A percentile compares a stretch with the other conserved stretches of the same genome.
Evolutionary conservation across 2,329 filamentous ascomycete species (phyloP).

Genomic region (Cercospora sp.): DNA sequence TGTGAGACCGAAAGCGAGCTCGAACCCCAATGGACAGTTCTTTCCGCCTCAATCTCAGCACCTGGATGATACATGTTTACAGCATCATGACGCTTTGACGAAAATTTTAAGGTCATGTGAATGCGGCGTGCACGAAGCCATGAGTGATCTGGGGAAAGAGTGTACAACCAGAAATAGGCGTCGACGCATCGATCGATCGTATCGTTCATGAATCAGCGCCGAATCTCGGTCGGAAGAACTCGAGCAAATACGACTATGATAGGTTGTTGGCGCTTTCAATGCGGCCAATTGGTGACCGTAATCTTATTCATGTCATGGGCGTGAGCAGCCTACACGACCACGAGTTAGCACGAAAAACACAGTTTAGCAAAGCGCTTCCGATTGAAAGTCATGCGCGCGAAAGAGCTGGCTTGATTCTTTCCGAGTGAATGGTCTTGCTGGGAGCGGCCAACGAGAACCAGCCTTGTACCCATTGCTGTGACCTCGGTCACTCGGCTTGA

Average conservation of each 20-base stretch:
- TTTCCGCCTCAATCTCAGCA: background rate
- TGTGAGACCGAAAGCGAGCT: conserved; percentile 1
- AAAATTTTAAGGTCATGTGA: background rate
- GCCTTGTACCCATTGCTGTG: background rate
- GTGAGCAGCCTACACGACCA: background rate
- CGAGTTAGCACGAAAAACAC: background rate
- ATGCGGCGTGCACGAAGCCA: background rate
- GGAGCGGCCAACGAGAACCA: background rate
- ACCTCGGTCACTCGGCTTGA: background rate
- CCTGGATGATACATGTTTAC: background rate
- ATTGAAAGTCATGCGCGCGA: background rate
- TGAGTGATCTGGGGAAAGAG: background rate
- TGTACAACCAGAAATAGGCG: background rate
- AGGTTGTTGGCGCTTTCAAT: background rate
- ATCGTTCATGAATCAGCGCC: background rate
- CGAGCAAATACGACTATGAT: background rate
- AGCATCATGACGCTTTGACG: no score
- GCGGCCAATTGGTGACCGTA: background rate
- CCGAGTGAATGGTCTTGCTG: background rate
- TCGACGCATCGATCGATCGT: background rate
- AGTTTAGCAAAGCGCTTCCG: background rate
- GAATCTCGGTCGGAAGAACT: background rate
- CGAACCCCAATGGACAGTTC: background rate
- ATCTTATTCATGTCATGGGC: background rate
- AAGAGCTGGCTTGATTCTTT: background rate